Evolutionary conservation across 1,284 basidiomycete species (phyloP), one percentile per base, ranked within the genome.

Genomic region (Puccinia hordei): DNA sequence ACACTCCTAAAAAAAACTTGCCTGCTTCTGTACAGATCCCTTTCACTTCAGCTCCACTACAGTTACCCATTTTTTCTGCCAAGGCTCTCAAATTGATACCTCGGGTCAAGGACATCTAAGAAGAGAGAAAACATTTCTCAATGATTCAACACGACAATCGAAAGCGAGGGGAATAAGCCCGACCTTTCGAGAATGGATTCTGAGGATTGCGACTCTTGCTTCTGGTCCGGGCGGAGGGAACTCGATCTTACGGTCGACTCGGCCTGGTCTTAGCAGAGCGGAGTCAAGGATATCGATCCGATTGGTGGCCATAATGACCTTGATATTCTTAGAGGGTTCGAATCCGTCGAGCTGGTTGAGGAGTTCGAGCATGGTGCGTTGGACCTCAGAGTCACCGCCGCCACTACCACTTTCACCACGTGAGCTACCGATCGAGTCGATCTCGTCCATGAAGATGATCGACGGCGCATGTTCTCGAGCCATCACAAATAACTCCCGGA

Each of bases 391-490:
- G 85, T 99, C 96, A 0, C 94, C 94, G n/a, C 86, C 85, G 13
- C 86, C 85, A 63, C 92, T 91, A 0, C 93, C 92, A 35, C 92
- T 92, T 15, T 93, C 92, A 33, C 95, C 94, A 85, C 96, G 88
- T 80, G 93, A 95, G 82, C 92, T 94, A 76, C 96, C 96, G 84
- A 99, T 99, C 30, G 93, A 95, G 87, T 99, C 96, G 83, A 99
- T 98, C 87, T 99, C 96, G 87, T 99, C 96, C 94, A 99, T 98
- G 88, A 99, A 98, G 85, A 99, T 97, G 88, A 99, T 98, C 86
- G 92, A 93, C n/a, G 97, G 96, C 35, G 96, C 96, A 85, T 98
- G 95, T 86, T 98, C 96, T 82, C 95, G 88, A 1, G 97, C 96
- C 96, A 98, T 98, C 82, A 98, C 94, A 88, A 99, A 99, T 78